Percentiles rank a stretch among this genome's conserved stretches.
phyloP scores from a whole-genome alignment of 1,284 basidiomycete genomes.

The Ustilago xerochloae region DNA sequence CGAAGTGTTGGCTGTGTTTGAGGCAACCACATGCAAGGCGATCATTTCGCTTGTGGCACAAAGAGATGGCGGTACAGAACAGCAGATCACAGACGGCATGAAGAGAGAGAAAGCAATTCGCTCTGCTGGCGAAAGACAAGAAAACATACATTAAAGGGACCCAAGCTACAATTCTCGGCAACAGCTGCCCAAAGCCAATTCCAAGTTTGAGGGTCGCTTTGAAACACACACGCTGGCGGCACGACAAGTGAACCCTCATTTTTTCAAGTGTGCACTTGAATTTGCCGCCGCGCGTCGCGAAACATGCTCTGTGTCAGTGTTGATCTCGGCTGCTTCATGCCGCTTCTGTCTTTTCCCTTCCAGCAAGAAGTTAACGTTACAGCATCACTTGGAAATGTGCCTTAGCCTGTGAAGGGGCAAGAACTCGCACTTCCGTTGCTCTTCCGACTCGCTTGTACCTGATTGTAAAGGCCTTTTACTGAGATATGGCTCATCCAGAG shows the following conservation, averaged over 20 bases:
- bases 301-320: conserved; percentile 25
- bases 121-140: conserved; percentile 1
- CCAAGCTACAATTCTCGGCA: neutral
- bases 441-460: conserved; percentile 12
- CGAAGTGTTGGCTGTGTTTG: conserved; percentile 1
- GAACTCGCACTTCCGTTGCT: conserved; percentile 1
- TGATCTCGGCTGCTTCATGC: conserved; percentile 20
- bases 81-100: neutral
- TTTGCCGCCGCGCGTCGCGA: neutral
- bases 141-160: no score
- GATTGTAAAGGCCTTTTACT: no score
- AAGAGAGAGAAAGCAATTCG: neutral
- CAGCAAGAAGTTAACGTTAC: no score
- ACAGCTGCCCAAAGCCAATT: neutral
- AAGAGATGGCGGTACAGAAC: neutral
- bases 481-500: no score
- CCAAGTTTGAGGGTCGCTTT: neutral
- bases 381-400: no score
- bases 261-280: neutral
- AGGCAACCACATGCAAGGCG: neutral
- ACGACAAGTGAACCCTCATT: neutral
- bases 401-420: no score
- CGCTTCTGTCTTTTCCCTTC: neutral
- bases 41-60: neutral
- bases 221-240: neutral